Evolutionary conservation across 2,329 filamentous ascomycete genomes (phyloP), one percentile per base, ranked within the genome.

Genomic region (Annulohypoxylon truncatum): DNA sequence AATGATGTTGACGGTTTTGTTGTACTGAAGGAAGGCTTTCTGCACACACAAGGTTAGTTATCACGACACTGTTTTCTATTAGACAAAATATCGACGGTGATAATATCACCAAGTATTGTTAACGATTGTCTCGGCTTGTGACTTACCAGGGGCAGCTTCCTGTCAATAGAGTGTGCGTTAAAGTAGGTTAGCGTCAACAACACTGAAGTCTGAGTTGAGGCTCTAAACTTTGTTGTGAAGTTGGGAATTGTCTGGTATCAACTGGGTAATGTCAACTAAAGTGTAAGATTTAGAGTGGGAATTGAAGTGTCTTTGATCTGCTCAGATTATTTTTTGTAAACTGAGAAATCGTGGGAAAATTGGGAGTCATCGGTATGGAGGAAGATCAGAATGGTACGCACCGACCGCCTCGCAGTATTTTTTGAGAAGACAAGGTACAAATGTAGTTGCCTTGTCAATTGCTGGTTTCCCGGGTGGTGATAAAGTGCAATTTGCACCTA

Each of bases 121-220:
- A 18, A n/a, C 38, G 31, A 18, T 20, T 7, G 18, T 24, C 12
- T 6, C 15, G 6, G 20, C 18, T 46, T 47, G 18, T 38, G 20
- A 38, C n/a, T 51, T 24, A 24, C n/a, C 8, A 22, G 29, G 42
- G 18, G 10, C 35, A 29, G 35, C 44, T 48, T 24, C 35, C 12
- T 24, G 22, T 24, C 18, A 20, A 47, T 10, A 15, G 38, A 33
- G 62, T 53, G 22, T 31, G 20, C n/a, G 24, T 40, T 7, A 22
- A 42, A 33, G 62, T 57, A 52, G 46, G 51, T 28, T 42, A 42
- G 38, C 38, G 38, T 18, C 22, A 22, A 18, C 26, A 6, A 42
- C 18, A 61, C 57, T 65, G 62, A 61, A 57, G 61, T 65, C 57
- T 65, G 62, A 61, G 62, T 65, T 65, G 47, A 61, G 57, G 56